Conservation (phyloP, 352 stramenopile species). For the Phytopythium cucurbitacearum region DNA sequence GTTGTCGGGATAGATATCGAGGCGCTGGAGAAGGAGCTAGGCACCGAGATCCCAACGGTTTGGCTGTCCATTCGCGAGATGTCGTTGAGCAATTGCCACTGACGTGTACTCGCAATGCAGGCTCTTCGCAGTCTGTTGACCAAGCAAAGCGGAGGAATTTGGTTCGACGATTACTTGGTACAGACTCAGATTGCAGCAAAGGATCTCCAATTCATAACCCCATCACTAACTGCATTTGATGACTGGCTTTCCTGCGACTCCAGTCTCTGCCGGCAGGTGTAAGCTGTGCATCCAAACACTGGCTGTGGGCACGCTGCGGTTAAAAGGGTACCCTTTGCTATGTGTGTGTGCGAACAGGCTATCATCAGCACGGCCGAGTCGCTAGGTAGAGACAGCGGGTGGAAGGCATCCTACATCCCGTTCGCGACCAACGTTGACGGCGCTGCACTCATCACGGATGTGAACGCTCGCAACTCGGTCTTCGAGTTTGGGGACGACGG, state of each 20-base stretch:
- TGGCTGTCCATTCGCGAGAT: background rate
- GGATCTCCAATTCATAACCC: too few species aligned
- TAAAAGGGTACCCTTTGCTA: slow-evolving; percentile 1
- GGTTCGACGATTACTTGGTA: slow-evolving; percentile 83
- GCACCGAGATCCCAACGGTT: slow-evolving; percentile 53
- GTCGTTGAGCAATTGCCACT: too few species aligned
- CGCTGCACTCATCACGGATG: slow-evolving; percentile 58
- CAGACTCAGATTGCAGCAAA: too few species aligned
- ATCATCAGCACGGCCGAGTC: slow-evolving; percentile 53
- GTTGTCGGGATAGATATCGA: slow-evolving; percentile 48
- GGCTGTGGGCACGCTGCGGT: background rate
- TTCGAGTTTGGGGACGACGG: slow-evolving; percentile 69
- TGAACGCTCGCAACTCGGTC: slow-evolving; percentile 45
- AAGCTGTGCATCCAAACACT: background rate
- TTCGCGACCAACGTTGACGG: slow-evolving; percentile 73
- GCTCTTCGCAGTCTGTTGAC: slow-evolving; percentile 56
- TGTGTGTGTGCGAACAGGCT: slow-evolving; percentile 20
- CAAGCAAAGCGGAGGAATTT: slow-evolving; percentile 77
- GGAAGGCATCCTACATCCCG: slow-evolving; percentile 57
- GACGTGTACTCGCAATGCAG: slow-evolving; percentile 11
- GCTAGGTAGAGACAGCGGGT: slow-evolving; percentile 39
- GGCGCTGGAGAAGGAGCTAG: slow-evolving; percentile 62
- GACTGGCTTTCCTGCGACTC: slow-evolving; percentile 3
- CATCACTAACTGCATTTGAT: background rate
- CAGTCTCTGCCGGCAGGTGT: slow-evolving; percentile 61